phyloP scores from a whole-genome alignment of 2,329 filamentous ascomycete species.

The Bipolaris oryzae region DNA sequence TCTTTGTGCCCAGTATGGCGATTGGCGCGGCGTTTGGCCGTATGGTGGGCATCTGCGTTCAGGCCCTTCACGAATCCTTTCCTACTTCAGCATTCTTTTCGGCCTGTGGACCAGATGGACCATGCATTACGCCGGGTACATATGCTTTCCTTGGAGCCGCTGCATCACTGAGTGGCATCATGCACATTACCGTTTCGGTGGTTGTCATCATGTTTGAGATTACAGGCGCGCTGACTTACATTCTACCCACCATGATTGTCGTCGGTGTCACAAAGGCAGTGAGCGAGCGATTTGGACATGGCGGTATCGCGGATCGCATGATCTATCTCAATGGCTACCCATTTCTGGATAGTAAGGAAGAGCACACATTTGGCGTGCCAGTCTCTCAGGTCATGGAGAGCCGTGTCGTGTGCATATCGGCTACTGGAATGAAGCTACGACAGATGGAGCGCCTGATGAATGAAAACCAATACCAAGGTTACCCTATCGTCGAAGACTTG shows the following conservation, averaged over 20 bases:
- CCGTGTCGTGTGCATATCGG: slow-evolving; percentile 74
- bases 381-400: slow-evolving; percentile 89
- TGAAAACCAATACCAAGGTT: slow-evolving; percentile 86
- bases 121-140: slow-evolving; percentile 95
- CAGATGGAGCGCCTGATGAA: slow-evolving; percentile 76
- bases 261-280: slow-evolving; percentile 96
- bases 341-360: slow-evolving; percentile 96
- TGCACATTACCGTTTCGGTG: slow-evolving; percentile 96
- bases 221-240: slow-evolving; percentile 95
- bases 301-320: slow-evolving; percentile 96
- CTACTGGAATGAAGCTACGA: slow-evolving; percentile 74
- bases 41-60: slow-evolving; percentile 91
- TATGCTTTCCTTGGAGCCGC: slow-evolving; percentile 95
- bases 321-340: slow-evolving; percentile 99
- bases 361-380: slow-evolving; percentile 93
- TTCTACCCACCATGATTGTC: slow-evolving; percentile 98
- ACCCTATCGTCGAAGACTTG: slow-evolving; percentile 82
- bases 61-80: slow-evolving; percentile 83
- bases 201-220: slow-evolving; percentile 99
- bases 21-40: slow-evolving; percentile 93
- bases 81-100: slow-evolving; percentile 85
- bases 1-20: slow-evolving; percentile 98
- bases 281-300: slow-evolving; percentile 88
- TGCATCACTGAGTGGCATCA: slow-evolving; percentile 90
- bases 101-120: slow-evolving; percentile 85